phyloP scores from a whole-genome alignment of 208 protist genomes.

The Trypanosoma caninum region DNA sequence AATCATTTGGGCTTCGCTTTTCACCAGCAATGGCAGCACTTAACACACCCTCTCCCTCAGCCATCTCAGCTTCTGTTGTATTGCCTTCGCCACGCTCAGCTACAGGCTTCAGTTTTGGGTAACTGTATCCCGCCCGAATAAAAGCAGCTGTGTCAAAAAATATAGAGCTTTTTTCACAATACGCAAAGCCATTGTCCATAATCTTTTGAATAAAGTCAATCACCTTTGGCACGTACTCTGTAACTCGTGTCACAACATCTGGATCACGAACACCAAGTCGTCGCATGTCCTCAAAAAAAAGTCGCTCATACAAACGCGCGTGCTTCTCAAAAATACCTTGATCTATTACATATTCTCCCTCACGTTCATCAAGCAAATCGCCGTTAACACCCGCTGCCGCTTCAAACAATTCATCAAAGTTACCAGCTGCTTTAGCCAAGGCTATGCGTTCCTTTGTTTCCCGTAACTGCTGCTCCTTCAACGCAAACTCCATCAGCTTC shows the following conservation, averaged over 20 bases:
- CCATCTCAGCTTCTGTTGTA: conserved; percentile 86
- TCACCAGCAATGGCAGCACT: conserved; percentile 58
- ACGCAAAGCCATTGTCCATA: conserved; percentile 96
- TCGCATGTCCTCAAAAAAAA: conserved; percentile 94
- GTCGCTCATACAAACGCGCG: conserved; percentile 81
- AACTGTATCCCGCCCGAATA: conserved; percentile 82
- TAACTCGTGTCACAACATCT: conserved; percentile 95
- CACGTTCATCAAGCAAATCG: conserved; percentile 73
- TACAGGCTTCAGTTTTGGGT: conserved; percentile 90
- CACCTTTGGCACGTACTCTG: conserved; percentile 97
- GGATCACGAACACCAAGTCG: conserved; percentile 86
- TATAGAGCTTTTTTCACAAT: conserved; percentile 89
- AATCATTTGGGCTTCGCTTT: conserved; percentile 93
- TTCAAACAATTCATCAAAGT: conserved; percentile 51
- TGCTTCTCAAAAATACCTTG: conserved; percentile 89
- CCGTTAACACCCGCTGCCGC: conserved; percentile 69
- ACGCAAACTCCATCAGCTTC: conserved; percentile 69
- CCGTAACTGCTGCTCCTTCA: conserved; percentile 63
- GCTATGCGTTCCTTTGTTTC: conserved; percentile 59
- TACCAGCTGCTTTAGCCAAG: conserved; percentile 22
- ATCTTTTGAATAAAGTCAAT: conserved; percentile 93
- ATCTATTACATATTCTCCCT: conserved; percentile 63
- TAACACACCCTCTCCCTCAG: conserved; percentile 89
- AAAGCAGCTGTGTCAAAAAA: conserved; percentile 96
- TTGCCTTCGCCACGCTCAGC: conserved; percentile 39